These are phyloP conservation scores for Leishmania guyanensis DNA, from an alignment of 208 protist species.

Conservation along the genomic window DNA sequence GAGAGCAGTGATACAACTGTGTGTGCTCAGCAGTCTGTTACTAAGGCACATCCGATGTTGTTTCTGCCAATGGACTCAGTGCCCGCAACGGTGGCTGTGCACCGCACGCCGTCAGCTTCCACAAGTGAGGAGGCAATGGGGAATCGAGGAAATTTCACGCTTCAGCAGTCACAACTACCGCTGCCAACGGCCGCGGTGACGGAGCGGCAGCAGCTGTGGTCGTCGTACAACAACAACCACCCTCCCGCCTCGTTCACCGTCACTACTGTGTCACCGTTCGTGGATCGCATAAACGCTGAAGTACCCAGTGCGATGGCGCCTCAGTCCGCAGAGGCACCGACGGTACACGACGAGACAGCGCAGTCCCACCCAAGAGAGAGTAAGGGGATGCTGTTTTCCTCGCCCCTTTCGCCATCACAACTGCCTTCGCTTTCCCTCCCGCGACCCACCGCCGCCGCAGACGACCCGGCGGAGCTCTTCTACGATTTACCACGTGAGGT, in stretches of 20 bases:
- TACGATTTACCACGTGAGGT: slow-evolving; percentile 61
- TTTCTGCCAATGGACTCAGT: not conserved
- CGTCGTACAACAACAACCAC: not conserved
- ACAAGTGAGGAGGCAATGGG: not conserved
- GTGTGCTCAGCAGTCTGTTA: not conserved
- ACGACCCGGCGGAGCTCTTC: slow-evolving; percentile 19
- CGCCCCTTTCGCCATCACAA: not conserved
- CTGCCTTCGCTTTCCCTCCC: not conserved
- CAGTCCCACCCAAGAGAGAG: not conserved
- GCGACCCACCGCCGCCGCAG: not conserved
- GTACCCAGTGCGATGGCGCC: not conserved
- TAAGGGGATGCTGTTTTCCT: not conserved
- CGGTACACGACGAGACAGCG: not conserved
- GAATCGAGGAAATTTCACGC: not conserved
- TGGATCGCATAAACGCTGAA: not conserved
- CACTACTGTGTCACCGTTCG: not conserved
- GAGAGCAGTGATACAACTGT: not conserved
- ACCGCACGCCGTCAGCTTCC: not conserved
- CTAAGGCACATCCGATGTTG: not conserved
- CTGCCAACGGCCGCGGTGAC: not conserved
- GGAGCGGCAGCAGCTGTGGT: not conserved
- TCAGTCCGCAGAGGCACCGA: not conserved
- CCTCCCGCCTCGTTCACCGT: not conserved
- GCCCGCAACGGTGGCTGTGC: not conserved
- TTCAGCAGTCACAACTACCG: not conserved